Evolutionary conservation across 116 monocot species (phyloP).

Genomic region (Phalaenopsis hybrid): DNA sequence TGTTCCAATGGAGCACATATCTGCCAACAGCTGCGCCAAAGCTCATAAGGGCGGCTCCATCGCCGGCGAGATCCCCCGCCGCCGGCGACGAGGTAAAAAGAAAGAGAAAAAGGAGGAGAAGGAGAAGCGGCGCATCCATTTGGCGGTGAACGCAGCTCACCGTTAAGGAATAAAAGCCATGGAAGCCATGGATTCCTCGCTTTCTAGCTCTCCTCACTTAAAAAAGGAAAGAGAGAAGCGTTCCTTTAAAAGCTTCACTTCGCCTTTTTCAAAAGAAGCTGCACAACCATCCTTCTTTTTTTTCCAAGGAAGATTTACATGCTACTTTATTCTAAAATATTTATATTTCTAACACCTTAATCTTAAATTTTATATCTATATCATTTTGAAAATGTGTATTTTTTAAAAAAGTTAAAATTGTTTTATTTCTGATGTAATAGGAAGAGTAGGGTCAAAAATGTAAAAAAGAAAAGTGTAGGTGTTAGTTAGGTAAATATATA

Average conservation of each 20-base stretch:
- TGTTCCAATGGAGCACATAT: constrained; percentile 27
- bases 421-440: too few relatives aligned
- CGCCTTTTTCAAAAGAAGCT: neutral
- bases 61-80: constrained; percentile 24
- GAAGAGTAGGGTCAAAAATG: too few relatives aligned
- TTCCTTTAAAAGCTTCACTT: neutral
- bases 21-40: constrained; percentile 34
- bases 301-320: too few relatives aligned
- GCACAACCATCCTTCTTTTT: too few relatives aligned
- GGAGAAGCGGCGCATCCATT: constrained; percentile 8
- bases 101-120: neutral
- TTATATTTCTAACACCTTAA: too few relatives aligned
- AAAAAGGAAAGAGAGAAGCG: neutral
- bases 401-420: too few relatives aligned
- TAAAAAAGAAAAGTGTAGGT: too few relatives aligned
- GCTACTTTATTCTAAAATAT: too few relatives aligned
- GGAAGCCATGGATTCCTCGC: neutral
- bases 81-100: neutral
- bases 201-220: neutral
- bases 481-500: too few relatives aligned
- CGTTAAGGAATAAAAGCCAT: neutral
- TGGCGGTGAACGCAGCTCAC: neutral
- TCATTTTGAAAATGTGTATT: too few relatives aligned
- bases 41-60: constrained; percentile 27
- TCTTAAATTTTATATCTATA: too few relatives aligned